These are phyloP conservation scores for Marasmius fiardii DNA, from an alignment of 1,284 basidiomycete genomes.

Conservation along the genomic window DNA sequence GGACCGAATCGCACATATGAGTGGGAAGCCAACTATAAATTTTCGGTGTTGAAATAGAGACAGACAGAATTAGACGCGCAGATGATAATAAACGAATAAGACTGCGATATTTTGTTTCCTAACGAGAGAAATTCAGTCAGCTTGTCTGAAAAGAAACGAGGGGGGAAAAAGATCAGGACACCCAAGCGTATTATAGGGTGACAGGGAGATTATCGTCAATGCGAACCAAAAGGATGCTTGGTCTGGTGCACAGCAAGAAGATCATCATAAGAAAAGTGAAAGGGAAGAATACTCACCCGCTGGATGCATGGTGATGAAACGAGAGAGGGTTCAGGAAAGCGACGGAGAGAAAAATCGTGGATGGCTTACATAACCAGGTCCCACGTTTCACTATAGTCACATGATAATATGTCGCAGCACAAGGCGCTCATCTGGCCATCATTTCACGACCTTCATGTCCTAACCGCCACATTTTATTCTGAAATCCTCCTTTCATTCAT, in stretches of 20 bases:
- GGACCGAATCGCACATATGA: slow-evolving; percentile 35
- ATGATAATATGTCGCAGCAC: background rate
- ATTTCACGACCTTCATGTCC: background rate
- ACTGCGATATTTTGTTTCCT: background rate
- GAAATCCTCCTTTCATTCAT: slow-evolving; percentile 11
- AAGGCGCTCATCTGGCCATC: background rate
- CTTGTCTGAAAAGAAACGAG: slow-evolving; percentile 4
- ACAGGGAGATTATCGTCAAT: slow-evolving; percentile 42
- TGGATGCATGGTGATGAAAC: background rate
- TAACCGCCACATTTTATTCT: background rate
- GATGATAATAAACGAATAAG: background rate
- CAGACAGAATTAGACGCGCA: slow-evolving; percentile 19
- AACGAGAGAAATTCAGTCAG: slow-evolving; percentile 6
- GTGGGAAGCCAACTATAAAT: slow-evolving; percentile 40
- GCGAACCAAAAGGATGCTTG: slow-evolving; percentile 35
- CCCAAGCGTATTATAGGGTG: slow-evolving; percentile 43
- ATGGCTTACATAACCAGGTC: too few species aligned
- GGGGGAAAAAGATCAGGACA: slow-evolving; percentile 34
- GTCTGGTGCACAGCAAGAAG: slow-evolving; percentile 52
- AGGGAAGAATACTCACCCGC: slow-evolving; percentile 8
- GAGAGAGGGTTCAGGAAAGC: background rate
- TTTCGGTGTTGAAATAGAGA: slow-evolving; percentile 24
- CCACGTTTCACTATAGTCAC: too few species aligned
- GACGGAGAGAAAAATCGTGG: background rate
- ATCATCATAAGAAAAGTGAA: slow-evolving; percentile 13